phyloP scores from a whole-genome alignment of 352 stramenopile genomes.

The Pelagophyceae sp. region DNA sequence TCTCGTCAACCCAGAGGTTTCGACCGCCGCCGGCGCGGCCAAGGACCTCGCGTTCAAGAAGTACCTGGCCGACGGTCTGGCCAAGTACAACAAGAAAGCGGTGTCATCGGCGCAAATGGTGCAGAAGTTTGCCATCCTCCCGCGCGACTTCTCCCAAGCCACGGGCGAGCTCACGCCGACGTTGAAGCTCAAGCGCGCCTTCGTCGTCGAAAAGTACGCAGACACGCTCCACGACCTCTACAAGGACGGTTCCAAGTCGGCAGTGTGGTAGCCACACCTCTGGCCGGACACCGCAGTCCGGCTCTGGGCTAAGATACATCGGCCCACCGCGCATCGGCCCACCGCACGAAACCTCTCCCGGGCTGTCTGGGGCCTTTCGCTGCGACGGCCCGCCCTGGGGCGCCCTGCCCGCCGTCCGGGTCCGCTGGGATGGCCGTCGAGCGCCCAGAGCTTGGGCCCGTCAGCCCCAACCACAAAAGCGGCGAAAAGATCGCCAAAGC shows the following conservation, averaged over 20 bases:
- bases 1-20: constrained; percentile 49
- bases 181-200: constrained; percentile 86
- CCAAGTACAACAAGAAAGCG: constrained; percentile 42
- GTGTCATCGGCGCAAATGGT: constrained; percentile 39
- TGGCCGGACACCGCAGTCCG: too few relatives aligned
- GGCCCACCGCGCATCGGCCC: too few relatives aligned
- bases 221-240: constrained; percentile 76
- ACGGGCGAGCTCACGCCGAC: constrained; percentile 86
- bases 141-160: constrained; percentile 75
- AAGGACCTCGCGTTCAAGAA: constrained; percentile 53
- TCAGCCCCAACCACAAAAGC: too few relatives aligned
- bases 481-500: too few relatives aligned
- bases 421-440: too few relatives aligned
- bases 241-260: constrained; percentile 1
- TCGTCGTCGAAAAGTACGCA: constrained; percentile 80
- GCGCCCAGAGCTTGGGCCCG: too few relatives aligned
- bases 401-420: too few relatives aligned
- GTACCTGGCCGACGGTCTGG: constrained; percentile 34
- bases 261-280: too few relatives aligned
- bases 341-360: too few relatives aligned
- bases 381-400: too few relatives aligned
- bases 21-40: constrained; percentile 65
- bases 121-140: constrained; percentile 42
- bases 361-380: too few relatives aligned
- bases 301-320: too few relatives aligned